Evolutionary conservation across 2,329 filamentous ascomycete genomes (phyloP).

Genomic region (Fonsecaea multimorphosa): DNA sequence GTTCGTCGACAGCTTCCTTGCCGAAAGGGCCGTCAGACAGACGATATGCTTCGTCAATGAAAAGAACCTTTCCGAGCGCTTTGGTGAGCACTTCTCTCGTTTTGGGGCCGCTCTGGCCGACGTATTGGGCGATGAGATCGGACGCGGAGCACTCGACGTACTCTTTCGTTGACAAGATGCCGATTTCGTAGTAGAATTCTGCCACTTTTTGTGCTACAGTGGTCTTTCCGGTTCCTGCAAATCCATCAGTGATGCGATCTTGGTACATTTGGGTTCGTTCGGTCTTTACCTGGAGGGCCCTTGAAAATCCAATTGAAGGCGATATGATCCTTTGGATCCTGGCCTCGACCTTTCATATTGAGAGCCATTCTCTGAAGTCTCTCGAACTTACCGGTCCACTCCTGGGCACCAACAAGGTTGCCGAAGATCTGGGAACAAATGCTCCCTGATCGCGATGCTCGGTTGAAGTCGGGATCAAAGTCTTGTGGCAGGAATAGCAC

Average conservation of each 20-base stretch:
- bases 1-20: slow-evolving; percentile 50
- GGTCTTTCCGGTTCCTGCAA: slow-evolving; percentile 68
- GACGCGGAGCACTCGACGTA: slow-evolving; percentile 70
- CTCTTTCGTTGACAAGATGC: slow-evolving; percentile 64
- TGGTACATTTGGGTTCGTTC: slow-evolving; percentile 14
- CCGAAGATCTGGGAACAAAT: slow-evolving; percentile 63
- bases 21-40: slow-evolving; percentile 67
- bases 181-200: slow-evolving; percentile 74
- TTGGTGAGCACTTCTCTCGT: slow-evolving; percentile 62
- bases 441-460: slow-evolving; percentile 55
- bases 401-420: slow-evolving; percentile 64
- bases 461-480: slow-evolving; percentile 60
- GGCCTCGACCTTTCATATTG: slow-evolving; percentile 57
- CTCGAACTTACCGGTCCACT: slow-evolving; percentile 60
- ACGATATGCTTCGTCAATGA: slow-evolving; percentile 83
- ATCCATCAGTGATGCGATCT: slow-evolving; percentile 12
- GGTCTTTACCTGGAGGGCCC: slow-evolving; percentile 64
- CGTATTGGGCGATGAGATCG: slow-evolving; percentile 69
- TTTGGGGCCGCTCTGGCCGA: slow-evolving; percentile 72
- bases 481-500: slow-evolving; percentile 48
- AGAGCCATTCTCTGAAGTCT: slow-evolving; percentile 61
- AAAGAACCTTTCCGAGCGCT: slow-evolving; percentile 69
- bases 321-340: slow-evolving; percentile 64
- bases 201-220: slow-evolving; percentile 75
- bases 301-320: slow-evolving; percentile 74